Evolutionary conservation across 208 protist species (phyloP).

Genomic region (Leishmania arabica): DNA sequence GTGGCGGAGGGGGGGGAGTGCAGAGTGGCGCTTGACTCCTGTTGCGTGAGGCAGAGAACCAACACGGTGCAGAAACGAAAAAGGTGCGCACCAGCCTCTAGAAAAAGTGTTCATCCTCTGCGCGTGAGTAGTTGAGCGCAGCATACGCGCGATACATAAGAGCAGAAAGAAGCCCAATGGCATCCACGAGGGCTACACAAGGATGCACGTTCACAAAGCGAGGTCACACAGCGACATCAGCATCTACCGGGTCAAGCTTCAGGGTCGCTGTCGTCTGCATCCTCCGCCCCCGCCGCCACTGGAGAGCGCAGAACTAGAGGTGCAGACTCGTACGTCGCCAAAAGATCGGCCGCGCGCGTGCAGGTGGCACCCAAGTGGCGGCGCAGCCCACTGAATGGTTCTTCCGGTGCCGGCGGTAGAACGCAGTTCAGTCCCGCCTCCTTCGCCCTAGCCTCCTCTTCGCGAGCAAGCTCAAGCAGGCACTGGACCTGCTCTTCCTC

Average conservation of each 20-base stretch:
- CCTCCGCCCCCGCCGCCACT: neutral
- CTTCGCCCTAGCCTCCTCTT: slow-evolving; percentile 38
- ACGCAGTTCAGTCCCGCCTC: neutral
- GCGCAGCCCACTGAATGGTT: slow-evolving; percentile 24
- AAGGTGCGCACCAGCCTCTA: neutral
- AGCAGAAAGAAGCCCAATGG: neutral
- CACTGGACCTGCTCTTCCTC: slow-evolving; percentile 34
- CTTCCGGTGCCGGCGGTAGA: neutral
- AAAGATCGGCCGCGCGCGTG: slow-evolving; percentile 18
- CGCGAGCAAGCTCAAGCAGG: slow-evolving; percentile 46
- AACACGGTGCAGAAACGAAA: neutral
- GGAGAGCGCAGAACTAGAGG: slow-evolving; percentile 20
- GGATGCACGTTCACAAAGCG: neutral
- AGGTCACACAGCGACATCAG: neutral
- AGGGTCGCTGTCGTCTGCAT: neutral
- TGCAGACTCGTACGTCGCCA: slow-evolving; percentile 16
- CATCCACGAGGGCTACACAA: neutral
- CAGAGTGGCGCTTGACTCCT: neutral
- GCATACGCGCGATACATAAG: neutral
- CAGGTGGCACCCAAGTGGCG: neutral
- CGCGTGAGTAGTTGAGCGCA: neutral
- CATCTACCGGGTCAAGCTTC: neutral
- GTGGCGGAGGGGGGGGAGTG: neutral
- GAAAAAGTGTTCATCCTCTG: neutral
- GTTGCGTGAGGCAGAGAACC: neutral